Base-by-base conservation (phyloP, 495 filamentous ascomycete genomes). In the Hyphodiscus hymeniophilus region DNA sequence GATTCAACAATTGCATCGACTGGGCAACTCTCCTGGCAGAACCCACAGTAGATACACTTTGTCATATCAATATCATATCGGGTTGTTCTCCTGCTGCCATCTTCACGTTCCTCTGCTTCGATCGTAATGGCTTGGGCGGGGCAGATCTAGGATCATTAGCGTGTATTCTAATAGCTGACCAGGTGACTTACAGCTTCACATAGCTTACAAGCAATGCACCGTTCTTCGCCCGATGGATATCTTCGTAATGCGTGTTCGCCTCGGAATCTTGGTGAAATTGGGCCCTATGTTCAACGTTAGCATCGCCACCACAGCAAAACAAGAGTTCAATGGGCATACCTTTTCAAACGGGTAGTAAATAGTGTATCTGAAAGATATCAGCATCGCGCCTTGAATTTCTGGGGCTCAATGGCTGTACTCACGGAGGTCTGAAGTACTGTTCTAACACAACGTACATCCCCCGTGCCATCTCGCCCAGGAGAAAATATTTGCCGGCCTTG, bases 11-110 rank as follows among this genome's bases (percentile, higher is more conserved):
- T 97, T 30, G 92, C 92, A 68, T 98, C 92, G 24, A 97, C 92
- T 23, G 92, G 92, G 69, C 92, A 98, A 54, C 87, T 94, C 74
- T 98, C 92, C 71, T 98, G 92, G 76, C 92, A 98, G 74, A 94
- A 94, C 12, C 92, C 92, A 64, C 92, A 98, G 77, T 97, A 98
- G 65, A 98, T 98, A 70, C 92, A 98, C 75, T 98, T 98, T 63
- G 92, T 97, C 92, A 98, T 98, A 74, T 98, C 92, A 65, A 98
- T 95, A 70, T 98, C 92, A 70, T 98, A 98, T 62, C 90, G 80
- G 42, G 91, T 95, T 39, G 92, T 98, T 59, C 92, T 79, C 61
- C 92, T 78, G 57, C 86, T 92, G 36, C 92, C 92, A 60, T 98
- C 92, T 60, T 82, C 86, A 67, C 92, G 89, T 71, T 98, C 92